Conservation (phyloP, 2,329 filamentous ascomycete species). For the Colletotrichum trifolii region DNA sequence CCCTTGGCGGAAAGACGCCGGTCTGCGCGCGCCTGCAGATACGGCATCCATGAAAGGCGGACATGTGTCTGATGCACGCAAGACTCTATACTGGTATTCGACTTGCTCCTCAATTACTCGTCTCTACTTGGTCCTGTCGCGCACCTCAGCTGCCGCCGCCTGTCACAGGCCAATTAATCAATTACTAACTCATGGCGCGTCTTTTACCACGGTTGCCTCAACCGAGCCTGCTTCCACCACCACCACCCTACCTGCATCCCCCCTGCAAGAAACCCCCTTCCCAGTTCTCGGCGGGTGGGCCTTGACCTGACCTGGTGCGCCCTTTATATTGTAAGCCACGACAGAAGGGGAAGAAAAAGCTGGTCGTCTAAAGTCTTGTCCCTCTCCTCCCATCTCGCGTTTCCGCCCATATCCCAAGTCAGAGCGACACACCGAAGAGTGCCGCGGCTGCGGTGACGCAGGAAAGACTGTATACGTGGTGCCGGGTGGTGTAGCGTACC, state of each 20-base stretch:
- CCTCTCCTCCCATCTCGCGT: slow-evolving; percentile 6
- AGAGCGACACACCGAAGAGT: slow-evolving; percentile 7
- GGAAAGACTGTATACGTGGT: too few relatives aligned
- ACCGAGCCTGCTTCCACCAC: slow-evolving; percentile 24
- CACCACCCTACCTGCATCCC: slow-evolving; percentile 24
- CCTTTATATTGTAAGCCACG: neutral
- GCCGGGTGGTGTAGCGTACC: too few relatives aligned
- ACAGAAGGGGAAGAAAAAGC: neutral
- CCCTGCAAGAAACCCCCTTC: slow-evolving; percentile 20
- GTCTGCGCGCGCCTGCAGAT: neutral
- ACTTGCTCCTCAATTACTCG: neutral
- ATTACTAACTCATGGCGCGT: neutral
- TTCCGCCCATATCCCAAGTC: slow-evolving; percentile 16
- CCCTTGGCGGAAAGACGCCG: slow-evolving; percentile 26
- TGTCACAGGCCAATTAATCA: slow-evolving; percentile 10
- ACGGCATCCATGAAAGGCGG: neutral
- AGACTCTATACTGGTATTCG: neutral
- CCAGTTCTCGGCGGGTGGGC: slow-evolving; percentile 13
- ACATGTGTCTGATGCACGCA: neutral
- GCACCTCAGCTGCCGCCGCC: slow-evolving; percentile 14
- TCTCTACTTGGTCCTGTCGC: slow-evolving; percentile 1
- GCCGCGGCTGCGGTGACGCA: too few relatives aligned
- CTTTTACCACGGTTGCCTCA: slow-evolving; percentile 15
- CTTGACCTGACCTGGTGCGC: too few relatives aligned
- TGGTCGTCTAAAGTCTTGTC: slow-evolving; percentile 22